A percentile compares a stretch with the other conserved stretches of the same genome.
Conservation (phyloP, 306 rosid genomes). For the Trichosanthes truncata region DNA sequence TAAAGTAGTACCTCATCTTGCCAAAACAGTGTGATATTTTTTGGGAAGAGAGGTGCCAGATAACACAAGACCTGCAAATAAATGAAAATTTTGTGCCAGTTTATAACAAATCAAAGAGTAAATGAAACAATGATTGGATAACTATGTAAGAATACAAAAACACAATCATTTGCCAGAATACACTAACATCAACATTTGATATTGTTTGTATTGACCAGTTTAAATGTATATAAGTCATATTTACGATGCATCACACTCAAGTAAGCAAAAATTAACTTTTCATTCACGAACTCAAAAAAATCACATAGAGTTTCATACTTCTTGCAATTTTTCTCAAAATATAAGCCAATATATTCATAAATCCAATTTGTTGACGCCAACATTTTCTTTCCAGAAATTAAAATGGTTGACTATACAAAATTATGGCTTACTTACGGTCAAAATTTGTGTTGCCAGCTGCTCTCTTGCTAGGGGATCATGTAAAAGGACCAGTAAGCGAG, state of each 20-base stretch:
- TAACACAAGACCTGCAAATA: slow-evolving; percentile 62
- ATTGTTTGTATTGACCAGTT: background rate
- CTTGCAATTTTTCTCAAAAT: background rate
- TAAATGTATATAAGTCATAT: background rate
- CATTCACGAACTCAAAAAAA: background rate
- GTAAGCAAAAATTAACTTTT: background rate
- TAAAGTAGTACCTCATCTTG: slow-evolving; percentile 79
- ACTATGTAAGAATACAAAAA: background rate
- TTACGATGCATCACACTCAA: background rate
- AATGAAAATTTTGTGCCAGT: slow-evolving; percentile 7
- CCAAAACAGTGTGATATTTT: slow-evolving; percentile 71
- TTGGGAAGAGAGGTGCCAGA: slow-evolving; percentile 87
- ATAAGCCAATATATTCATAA: background rate
- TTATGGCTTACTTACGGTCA: slow-evolving; percentile 48
- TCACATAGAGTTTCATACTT: background rate
- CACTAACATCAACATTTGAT: background rate
- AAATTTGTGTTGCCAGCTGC: slow-evolving; percentile 79
- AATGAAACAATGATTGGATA: background rate
- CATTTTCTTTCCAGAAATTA: background rate
- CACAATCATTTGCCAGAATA: background rate
- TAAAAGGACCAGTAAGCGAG: slow-evolving; percentile 87
- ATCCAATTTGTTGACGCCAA: background rate
- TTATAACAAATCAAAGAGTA: background rate
- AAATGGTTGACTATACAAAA: background rate
- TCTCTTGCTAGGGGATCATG: slow-evolving; percentile 90